phyloP scores from a whole-genome alignment of 2,329 filamentous ascomycete species.

The Cercospora sp. region DNA sequence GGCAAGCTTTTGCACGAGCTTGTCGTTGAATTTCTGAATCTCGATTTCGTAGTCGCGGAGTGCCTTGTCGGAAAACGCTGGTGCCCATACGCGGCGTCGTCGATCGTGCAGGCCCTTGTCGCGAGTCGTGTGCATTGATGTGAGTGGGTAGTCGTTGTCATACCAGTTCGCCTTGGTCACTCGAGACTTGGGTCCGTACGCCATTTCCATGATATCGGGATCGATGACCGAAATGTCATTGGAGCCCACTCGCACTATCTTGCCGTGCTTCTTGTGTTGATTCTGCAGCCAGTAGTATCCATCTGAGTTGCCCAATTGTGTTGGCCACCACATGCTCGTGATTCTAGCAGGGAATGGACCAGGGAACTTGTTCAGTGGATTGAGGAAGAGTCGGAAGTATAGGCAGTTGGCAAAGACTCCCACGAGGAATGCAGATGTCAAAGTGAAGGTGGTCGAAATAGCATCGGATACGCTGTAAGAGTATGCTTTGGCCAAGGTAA shows the following conservation, averaged over 20 bases:
- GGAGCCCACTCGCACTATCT: slow-evolving; percentile 41
- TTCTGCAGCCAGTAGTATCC: slow-evolving; percentile 34
- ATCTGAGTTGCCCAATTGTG: slow-evolving; percentile 33
- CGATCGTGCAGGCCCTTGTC: slow-evolving; percentile 42
- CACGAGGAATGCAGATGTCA: slow-evolving; percentile 24
- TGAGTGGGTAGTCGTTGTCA: slow-evolving; percentile 37
- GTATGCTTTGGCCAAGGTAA: slow-evolving; percentile 25
- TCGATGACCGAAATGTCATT: slow-evolving; percentile 42
- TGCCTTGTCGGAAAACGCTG: slow-evolving; percentile 45
- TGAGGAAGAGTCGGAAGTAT: slow-evolving; percentile 41
- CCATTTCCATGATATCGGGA: slow-evolving; percentile 41
- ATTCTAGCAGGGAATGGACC: slow-evolving; percentile 40
- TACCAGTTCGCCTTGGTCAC: slow-evolving; percentile 49
- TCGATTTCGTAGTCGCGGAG: slow-evolving; percentile 47
- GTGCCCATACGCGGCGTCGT: slow-evolving; percentile 46
- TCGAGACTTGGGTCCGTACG: slow-evolving; percentile 43
- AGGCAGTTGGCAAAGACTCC: slow-evolving; percentile 38
- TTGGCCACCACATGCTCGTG: slow-evolving; percentile 38
- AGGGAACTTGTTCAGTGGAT: slow-evolving; percentile 39
- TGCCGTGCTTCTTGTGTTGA: slow-evolving; percentile 41
- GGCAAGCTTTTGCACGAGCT: slow-evolving; percentile 39
- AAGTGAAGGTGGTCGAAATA: slow-evolving; percentile 13
- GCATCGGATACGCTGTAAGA: slow-evolving; percentile 20
- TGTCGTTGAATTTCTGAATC: slow-evolving; percentile 41
- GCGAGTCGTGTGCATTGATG: slow-evolving; percentile 44